Percentiles rank a stretch among this genome's conserved stretches.
Conservation (phyloP, 148 eudicot species). For the Camellia sinensis region DNA sequence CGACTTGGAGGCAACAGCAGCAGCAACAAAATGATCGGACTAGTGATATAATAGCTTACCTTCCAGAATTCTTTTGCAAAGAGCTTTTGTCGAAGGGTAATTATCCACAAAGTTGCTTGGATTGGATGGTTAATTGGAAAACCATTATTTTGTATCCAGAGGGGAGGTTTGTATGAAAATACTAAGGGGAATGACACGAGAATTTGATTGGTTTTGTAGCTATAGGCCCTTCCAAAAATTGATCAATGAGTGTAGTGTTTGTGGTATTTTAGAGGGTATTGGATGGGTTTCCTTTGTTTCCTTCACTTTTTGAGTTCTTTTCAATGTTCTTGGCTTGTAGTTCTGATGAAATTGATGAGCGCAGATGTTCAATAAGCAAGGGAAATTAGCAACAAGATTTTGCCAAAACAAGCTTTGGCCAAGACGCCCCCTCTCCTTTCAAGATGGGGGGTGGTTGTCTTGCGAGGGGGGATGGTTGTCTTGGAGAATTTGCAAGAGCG, state of each 20-base stretch:
- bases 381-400: too few relatives aligned
- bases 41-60: background rate
- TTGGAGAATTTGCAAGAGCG: too few relatives aligned
- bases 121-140: background rate
- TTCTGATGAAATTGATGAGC: too few relatives aligned
- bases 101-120: background rate
- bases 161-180: conserved; percentile 18
- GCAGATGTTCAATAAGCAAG: background rate
- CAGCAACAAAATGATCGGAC: conserved; percentile 12
- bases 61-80: background rate
- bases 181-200: background rate
- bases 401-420: too few relatives aligned
- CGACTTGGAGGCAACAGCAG: conserved; percentile 37
- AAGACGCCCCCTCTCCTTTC: too few relatives aligned
- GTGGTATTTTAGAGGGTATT: background rate
- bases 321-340: too few relatives aligned
- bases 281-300: background rate
- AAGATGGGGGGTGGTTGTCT: too few relatives aligned
- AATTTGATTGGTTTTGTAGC: conserved; percentile 24
- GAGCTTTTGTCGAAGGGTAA: background rate
- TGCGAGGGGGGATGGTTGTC: too few relatives aligned
- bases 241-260: background rate
- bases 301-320: background rate
- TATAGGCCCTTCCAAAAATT: background rate
- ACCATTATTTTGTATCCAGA: background rate